Base-by-base conservation (phyloP, 1,284 basidiomycete genomes). In the Ceratobasidium sp. region DNA sequence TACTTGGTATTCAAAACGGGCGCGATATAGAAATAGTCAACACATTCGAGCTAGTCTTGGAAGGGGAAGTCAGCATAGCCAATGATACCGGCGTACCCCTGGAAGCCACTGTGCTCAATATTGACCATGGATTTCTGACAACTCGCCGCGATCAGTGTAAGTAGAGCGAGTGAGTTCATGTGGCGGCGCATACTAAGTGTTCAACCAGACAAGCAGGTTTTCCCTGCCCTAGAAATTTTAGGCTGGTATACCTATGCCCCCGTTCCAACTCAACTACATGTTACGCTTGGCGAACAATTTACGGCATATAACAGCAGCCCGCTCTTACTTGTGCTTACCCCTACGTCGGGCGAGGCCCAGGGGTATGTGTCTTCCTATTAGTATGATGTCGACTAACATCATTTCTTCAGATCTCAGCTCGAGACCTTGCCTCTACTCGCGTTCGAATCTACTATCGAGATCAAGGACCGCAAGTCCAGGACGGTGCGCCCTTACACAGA, bases 21-120 rank as follows among this genome's bases (percentile, higher is more conserved):
- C 89, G 96, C 74, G 93, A 98, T 77, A 89, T 99, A 16, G 95
- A 98, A 80, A 95, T 99, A 77, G 92, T 96, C 74, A 99, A 98
- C 79, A 92, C 92, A 1, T 99, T 98, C 79, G 97, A 99, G 80
- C 85, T 99, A 73, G 89, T 89, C 3, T 81, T 91, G 21, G 77
- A 55, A 18, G 53, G 70, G 5, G 74, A 71, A n/a, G 76, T 74
- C 43, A 74, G 73, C 32, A 70, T 73, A 60, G 59, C 73, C 18
- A 59, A 60, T 28, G 86, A 88, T 73, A 80, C 32, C 0, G 81
- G 74, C 14, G 26, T n/a, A 30, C 28, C 28, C 12, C 43, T 52
- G 8, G 83, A 78, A 39, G 83, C 84, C 53, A 83, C 82, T 53
- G 82, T 84, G 70, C 62, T 57, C 57, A 81, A 84, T 9, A 86